Conservation (phyloP, 257 asterid genomes). For the Solanum bulbocastanum region DNA sequence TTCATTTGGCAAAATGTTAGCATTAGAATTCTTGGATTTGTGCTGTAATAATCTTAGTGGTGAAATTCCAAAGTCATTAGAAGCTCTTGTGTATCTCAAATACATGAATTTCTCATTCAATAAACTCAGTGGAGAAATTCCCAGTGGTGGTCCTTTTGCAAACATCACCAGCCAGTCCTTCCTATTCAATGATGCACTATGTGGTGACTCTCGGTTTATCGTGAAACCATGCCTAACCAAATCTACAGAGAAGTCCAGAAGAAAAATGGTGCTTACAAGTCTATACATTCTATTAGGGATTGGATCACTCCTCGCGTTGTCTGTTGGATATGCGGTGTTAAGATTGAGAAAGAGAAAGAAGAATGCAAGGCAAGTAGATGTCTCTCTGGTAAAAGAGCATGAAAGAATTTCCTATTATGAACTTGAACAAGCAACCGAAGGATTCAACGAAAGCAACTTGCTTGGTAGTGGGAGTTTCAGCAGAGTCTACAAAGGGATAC, state of each 20-base stretch:
- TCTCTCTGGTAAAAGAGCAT: not conserved
- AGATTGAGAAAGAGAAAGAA: not conserved
- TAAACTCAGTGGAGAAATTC: not conserved
- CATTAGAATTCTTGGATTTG: not conserved
- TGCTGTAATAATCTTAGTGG: not conserved
- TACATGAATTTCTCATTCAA: not conserved
- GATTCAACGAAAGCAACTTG: not conserved
- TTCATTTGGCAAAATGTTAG: not conserved
- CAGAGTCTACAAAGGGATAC: not conserved
- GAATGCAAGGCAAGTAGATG: not conserved
- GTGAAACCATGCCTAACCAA: not conserved
- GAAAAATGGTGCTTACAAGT: not conserved
- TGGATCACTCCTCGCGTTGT: not conserved
- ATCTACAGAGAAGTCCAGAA: not conserved
- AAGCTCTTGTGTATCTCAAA: not conserved
- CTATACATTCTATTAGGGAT: not conserved
- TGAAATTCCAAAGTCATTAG: not conserved
- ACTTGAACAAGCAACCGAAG: not conserved
- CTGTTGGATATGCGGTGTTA: not conserved
- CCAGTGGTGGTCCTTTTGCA: not conserved
- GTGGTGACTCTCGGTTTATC: not conserved
- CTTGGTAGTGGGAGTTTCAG: not conserved
- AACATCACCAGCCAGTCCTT: not conserved
- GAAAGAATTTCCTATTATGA: not conserved
- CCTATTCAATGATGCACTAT: not conserved